These are phyloP conservation scores for Blastocystis hominis DNA, from an alignment of 352 stramenopile genomes.

Conservation along the genomic window DNA sequence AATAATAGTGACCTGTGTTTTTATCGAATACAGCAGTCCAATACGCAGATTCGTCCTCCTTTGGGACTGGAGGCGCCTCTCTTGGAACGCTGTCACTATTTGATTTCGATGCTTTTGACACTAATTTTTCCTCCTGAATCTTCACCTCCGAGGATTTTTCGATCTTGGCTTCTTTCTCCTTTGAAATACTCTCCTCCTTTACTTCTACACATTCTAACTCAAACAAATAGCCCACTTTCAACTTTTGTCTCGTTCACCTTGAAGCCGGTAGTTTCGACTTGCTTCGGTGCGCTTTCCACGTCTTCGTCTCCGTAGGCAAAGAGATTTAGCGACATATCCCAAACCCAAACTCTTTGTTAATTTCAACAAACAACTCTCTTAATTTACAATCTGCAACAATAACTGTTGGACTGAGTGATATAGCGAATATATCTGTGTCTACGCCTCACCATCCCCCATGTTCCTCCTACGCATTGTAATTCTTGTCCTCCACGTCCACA, in stretches of 20 bases:
- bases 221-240: background rate
- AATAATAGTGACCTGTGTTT: constrained; percentile 14
- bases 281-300: background rate
- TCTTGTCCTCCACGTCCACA: background rate
- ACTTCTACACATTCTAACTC: background rate
- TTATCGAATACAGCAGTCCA: background rate
- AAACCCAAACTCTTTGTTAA: background rate
- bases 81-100: background rate
- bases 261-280: background rate
- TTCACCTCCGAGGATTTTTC: background rate
- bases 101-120: background rate
- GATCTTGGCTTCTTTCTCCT: background rate
- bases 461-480: constrained; percentile 20
- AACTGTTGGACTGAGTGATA: constrained; percentile 91
- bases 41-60: background rate
- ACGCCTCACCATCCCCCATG: background rate
- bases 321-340: background rate
- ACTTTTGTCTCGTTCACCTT: background rate
- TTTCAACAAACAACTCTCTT: constrained; percentile 2
- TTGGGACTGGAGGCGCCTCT: background rate
- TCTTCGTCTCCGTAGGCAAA: constrained; percentile 10
- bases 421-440: constrained; percentile 86
- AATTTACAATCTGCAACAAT: constrained; percentile 85
- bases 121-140: background rate
- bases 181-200: background rate